phyloP scores from a whole-genome alignment of 2,329 filamentous ascomycete genomes.

The Neonectria coccinea region DNA sequence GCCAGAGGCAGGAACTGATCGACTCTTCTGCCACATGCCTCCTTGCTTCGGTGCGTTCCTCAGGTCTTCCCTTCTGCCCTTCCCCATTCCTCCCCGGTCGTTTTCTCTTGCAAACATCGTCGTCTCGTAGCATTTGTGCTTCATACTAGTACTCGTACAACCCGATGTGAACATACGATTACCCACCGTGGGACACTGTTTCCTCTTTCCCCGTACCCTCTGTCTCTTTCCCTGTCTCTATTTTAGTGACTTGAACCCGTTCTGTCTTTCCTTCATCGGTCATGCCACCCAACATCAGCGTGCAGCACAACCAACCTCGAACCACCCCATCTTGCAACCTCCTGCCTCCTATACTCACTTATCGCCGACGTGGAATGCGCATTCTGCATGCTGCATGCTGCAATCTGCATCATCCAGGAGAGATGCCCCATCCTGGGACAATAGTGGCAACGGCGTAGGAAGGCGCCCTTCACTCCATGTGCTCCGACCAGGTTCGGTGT shows the following conservation, averaged over 20 bases:
- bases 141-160: background rate
- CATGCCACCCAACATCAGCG: background rate
- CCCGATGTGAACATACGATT: background rate
- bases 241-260: background rate
- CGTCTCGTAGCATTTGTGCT: background rate
- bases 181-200: background rate
- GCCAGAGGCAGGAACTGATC: background rate
- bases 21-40: background rate
- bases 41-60: background rate
- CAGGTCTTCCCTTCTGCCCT: background rate
- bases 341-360: background rate
- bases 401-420: background rate
- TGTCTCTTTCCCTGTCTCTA: background rate
- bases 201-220: too few relatives aligned
- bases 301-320: background rate
- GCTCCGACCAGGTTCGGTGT: conserved; percentile 1
- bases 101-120: background rate
- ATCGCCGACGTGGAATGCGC: conserved; percentile 9
- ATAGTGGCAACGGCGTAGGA: too few relatives aligned
- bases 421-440: background rate
- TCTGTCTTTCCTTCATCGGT: background rate
- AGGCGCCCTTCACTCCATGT: background rate
- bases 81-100: background rate
- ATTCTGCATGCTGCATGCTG: conserved; percentile 9
- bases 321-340: background rate